These are phyloP conservation scores for Lizonia empirigonia DNA, from an alignment of 2,329 filamentous ascomycete genomes.

Conservation along the genomic window DNA sequence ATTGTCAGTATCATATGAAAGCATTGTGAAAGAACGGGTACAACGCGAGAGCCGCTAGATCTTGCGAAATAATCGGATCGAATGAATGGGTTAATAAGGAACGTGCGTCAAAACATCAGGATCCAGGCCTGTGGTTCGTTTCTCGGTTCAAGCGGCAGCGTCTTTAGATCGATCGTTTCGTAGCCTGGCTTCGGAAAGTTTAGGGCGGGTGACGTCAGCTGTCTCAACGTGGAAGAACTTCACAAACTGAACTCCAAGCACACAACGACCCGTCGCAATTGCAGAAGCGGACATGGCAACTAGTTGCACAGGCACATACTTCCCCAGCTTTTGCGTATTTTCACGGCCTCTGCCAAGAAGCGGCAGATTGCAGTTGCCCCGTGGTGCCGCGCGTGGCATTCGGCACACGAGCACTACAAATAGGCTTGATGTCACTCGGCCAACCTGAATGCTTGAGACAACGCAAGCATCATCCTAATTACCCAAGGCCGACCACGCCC, in stretches of 20 bases:
- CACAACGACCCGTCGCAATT: too few species aligned
- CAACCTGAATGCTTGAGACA: conserved; percentile 4
- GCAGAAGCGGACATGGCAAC: too few species aligned
- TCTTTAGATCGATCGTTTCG: conserved; percentile 1
- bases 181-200: conserved; percentile 4
- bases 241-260: background rate
- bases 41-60: too few species aligned
- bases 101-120: background rate
- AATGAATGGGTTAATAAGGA: background rate
- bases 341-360: conserved; percentile 9
- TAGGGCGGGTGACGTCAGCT: conserved; percentile 9
- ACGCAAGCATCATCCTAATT: conserved; percentile 9
- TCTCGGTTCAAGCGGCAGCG: conserved; percentile 13
- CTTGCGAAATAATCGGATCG: background rate
- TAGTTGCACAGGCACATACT: background rate
- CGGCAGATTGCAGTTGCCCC: conserved; percentile 2
- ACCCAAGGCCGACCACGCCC: background rate
- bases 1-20: background rate
- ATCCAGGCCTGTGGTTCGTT: conserved; percentile 1
- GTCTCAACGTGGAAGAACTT: background rate
- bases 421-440: conserved; percentile 13
- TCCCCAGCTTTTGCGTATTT: background rate
- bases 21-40: background rate
- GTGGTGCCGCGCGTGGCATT: too few species aligned
- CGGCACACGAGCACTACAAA: conserved; percentile 5